Conservation (phyloP, 306 rosid genomes). For the Canavalia ensiformis region DNA sequence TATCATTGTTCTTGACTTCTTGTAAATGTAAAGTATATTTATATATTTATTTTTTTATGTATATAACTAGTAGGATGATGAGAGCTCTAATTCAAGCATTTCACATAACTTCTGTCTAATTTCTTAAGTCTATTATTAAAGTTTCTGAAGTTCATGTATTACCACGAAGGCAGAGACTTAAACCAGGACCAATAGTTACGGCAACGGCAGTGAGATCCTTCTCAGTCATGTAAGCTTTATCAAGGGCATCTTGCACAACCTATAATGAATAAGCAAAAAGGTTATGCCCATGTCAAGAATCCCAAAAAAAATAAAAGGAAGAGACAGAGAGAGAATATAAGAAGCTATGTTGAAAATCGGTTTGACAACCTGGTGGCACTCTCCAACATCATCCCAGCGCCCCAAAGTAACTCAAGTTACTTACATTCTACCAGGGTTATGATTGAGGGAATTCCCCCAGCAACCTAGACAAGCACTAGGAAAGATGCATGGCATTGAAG, state of each 20-base stretch:
- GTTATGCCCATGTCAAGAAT: conserved; percentile 27
- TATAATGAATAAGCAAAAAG: conserved; percentile 51
- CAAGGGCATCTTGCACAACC: conserved; percentile 95
- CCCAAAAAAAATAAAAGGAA: neutral
- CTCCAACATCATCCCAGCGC: conserved; percentile 29
- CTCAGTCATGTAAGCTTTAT: conserved; percentile 79
- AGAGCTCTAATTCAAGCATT: conserved; percentile 15
- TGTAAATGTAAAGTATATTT: conserved; percentile 16
- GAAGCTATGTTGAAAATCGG: conserved; percentile 35
- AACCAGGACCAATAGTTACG: conserved; percentile 98
- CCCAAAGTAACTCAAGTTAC: conserved; percentile 33
- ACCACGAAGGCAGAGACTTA: conserved; percentile 98
- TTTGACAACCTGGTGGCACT: conserved; percentile 34
- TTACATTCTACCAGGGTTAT: conserved; percentile 36
- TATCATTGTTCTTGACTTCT: neutral
- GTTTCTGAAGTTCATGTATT: conserved; percentile 44
- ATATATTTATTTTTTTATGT: neutral
- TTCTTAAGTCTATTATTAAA: neutral
- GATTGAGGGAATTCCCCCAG: conserved; percentile 20
- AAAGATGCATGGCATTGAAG: conserved; percentile 2
- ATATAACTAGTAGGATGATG: conserved; percentile 9
- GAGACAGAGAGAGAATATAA: neutral
- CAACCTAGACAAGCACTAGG: conserved; percentile 20
- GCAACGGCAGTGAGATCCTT: conserved; percentile 91
- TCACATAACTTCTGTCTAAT: conserved; percentile 19